Conservation (phyloP, 2,329 filamentous ascomycete species). For the Ilyonectria mors-panacis region DNA sequence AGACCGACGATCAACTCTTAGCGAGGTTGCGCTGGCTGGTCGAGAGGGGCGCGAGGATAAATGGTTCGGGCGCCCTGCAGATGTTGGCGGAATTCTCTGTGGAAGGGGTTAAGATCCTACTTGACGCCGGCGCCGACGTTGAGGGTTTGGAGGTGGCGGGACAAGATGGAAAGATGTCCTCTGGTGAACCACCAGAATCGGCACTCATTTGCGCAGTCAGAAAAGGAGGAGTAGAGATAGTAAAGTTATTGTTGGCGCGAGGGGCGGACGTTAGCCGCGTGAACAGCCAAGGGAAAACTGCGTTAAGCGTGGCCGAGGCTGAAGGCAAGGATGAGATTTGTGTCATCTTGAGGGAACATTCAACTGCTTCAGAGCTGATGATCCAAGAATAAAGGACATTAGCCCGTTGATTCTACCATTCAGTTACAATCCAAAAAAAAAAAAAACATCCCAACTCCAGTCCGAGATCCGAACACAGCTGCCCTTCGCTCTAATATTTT, state of each 20-base stretch:
- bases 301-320: not conserved
- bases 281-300: constrained; percentile 54
- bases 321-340: not conserved
- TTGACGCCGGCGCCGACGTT: constrained; percentile 10
- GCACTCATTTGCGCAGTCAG: constrained; percentile 6
- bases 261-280: not conserved
- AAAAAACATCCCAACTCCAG: too few species aligned
- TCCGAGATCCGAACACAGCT: too few species aligned
- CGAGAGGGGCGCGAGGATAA: constrained; percentile 6
- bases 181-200: not conserved
- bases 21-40: not conserved
- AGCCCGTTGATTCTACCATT: too few species aligned
- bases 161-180: not conserved
- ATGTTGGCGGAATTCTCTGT: not conserved
- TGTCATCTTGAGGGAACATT: not conserved
- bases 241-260: constrained; percentile 6
- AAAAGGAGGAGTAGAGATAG: not conserved
- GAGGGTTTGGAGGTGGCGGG: constrained; percentile 6
- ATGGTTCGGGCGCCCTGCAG: constrained; percentile 2
- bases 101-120: not conserved
- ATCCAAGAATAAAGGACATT: too few species aligned
- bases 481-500: too few species aligned
- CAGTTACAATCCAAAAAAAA: too few species aligned
- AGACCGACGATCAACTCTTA: not conserved
- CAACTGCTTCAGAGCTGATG: too few species aligned